Evolutionary conservation across 371 early-diverging fungal genomes (phyloP), one percentile per base, ranked within the genome.

Genomic region (Vairimorpha necatrix): DNA sequence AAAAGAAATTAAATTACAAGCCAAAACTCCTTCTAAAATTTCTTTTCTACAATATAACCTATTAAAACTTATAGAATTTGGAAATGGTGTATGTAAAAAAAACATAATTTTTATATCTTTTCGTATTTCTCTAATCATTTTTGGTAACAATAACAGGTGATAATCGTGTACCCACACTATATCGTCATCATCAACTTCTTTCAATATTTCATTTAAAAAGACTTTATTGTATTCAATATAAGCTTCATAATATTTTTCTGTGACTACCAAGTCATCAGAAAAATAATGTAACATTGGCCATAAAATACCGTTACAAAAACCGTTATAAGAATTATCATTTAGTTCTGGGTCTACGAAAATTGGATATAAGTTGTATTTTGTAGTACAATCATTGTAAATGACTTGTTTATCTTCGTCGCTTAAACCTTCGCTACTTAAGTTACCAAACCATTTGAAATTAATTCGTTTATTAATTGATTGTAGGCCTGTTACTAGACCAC

Each of bases 111-210:
- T 91, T 74, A 94, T 89, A 67, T 76, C 87, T 77, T 86, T 86
- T 46, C 83, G 80, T 9, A 81, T 83, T 70, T 88, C 86, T 26
- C 91, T 86, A 47, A 99, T 82, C 87, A 96, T 86, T 18, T 86
- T 84, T 20, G 98, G 97, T 38, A 98, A 87, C 47, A 96, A 86
- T 94, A 98, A 94, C 65, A 98, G 84, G 82, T 99, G 99, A 85
- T 98, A 98, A 85, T 98, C 98, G 71, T 99, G 98, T n/a, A 98
- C 91, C 95, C 97, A 96, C 46, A 99, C 90, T 48, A 96, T 85
- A 85, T 95, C 97, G 46, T 91, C 93, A 68, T 95, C 93, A 75
- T 91, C 80, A 2, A 91, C 88, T 67, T 89, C 87, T 33, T 89
- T 88, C 7, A 86, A 83, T 71, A 98, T 87, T 4, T 91, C 89